These are phyloP conservation scores for Aspergillus alliaceus DNA, from an alignment of 2,329 filamentous ascomycete genomes.

Conservation along the genomic window DNA sequence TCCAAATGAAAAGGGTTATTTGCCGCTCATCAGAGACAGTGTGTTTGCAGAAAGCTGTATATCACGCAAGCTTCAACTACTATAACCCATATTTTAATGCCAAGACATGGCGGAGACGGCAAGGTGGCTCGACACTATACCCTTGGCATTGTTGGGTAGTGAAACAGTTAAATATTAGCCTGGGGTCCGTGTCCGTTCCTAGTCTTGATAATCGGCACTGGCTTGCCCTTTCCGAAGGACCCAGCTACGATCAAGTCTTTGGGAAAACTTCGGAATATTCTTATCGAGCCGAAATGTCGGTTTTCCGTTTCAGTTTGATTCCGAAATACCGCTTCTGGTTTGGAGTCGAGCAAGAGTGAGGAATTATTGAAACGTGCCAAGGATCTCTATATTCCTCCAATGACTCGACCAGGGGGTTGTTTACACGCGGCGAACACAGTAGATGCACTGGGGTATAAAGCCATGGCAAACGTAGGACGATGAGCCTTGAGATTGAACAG, in stretches of 20 bases:
- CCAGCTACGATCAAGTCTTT: neutral
- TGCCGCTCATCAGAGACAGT: neutral
- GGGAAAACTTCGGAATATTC: neutral
- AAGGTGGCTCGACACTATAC: neutral
- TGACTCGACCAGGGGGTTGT: neutral
- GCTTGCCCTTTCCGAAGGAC: neutral
- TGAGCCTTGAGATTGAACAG: neutral
- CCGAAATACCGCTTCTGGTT: neutral
- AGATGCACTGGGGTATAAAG: neutral
- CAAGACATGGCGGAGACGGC: neutral
- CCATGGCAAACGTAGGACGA: neutral
- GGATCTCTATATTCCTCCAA: conserved; percentile 4
- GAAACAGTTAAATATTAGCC: neutral
- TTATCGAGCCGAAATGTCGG: neutral
- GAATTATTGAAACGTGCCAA: conserved; percentile 2
- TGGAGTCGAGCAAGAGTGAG: neutral
- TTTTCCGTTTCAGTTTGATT: conserved; percentile 2
- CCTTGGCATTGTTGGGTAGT: neutral
- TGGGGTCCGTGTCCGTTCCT: neutral
- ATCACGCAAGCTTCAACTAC: neutral
- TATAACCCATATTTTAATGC: neutral
- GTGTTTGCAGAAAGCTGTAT: neutral
- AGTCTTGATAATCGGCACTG: neutral
- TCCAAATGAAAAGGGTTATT: neutral
- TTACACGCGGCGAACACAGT: neutral